Evolutionary conservation across 108 stramenopile species (phyloP).

Genomic region (Cafeteria roenbergensis): DNA sequence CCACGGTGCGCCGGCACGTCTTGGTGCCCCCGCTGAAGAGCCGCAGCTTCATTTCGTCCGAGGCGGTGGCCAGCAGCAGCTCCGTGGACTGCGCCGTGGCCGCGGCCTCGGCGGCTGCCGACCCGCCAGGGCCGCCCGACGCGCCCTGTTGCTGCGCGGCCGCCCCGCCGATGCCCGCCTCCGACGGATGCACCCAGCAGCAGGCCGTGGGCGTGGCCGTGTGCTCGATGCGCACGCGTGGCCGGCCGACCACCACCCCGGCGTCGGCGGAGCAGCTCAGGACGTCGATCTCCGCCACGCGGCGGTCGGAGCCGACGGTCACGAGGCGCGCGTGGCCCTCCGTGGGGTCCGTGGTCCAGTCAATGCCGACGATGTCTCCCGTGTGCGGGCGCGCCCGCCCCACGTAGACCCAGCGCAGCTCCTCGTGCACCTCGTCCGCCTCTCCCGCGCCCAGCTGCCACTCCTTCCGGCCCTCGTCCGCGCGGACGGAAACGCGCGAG

Average conservation of each 20-base stretch:
- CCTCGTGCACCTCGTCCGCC: background rate
- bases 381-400: background rate
- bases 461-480: background rate
- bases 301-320: constrained; percentile 36
- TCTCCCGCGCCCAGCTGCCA: constrained; percentile 1
- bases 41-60: constrained; percentile 43
- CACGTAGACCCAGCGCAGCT: background rate
- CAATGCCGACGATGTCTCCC: constrained; percentile 15
- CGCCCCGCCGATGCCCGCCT: background rate
- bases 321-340: constrained; percentile 22
- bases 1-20: constrained; percentile 35
- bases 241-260: constrained; percentile 13
- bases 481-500: background rate
- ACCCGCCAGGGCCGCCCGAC: background rate
- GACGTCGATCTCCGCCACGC: constrained; percentile 43
- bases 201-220: constrained; percentile 31
- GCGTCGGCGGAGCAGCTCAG: constrained; percentile 7
- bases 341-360: background rate
- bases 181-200: constrained; percentile 27
- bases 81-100: background rate
- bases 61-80: constrained; percentile 25
- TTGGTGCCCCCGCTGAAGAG: constrained; percentile 37
- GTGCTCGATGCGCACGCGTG: constrained; percentile 30
- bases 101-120: background rate
- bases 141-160: background rate